Percentiles rank a stretch among this genome's conserved stretches.
These are phyloP conservation scores for Apiotrichum porosum DNA, from an alignment of 1,284 basidiomycete species.

Conservation along the genomic window DNA sequence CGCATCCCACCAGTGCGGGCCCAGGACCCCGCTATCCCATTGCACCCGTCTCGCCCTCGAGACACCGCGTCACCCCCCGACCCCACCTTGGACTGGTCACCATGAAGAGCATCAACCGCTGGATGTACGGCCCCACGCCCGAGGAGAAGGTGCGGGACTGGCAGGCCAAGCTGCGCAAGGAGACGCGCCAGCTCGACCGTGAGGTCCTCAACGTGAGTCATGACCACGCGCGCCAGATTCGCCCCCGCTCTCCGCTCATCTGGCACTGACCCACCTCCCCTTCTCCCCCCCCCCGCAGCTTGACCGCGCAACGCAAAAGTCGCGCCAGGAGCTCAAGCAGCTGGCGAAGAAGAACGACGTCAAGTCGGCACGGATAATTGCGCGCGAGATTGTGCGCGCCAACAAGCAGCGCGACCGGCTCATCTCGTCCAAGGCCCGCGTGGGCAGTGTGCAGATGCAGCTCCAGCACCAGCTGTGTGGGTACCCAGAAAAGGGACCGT, in stretches of 20 bases:
- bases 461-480: constrained; percentile 87
- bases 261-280: no score
- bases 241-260: no score
- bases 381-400: constrained; percentile 88
- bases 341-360: constrained; percentile 87
- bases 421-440: constrained; percentile 83
- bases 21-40: no score
- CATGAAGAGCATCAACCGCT: constrained; percentile 51
- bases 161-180: constrained; percentile 75
- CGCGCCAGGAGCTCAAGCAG: constrained; percentile 76
- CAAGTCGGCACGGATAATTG: constrained; percentile 86
- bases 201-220: constrained; percentile 83
- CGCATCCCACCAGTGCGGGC: no score
- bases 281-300: constrained; percentile 66
- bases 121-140: constrained; percentile 88
- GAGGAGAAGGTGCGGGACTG: constrained; percentile 85
- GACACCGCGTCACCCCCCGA: no score
- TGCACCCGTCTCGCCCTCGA: no score
- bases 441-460: constrained; percentile 88
- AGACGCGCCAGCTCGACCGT: constrained; percentile 76
- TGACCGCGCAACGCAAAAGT: constrained; percentile 76
- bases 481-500: constrained; percentile 41
- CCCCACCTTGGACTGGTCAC: background rate
- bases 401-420: constrained; percentile 91
- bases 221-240: no score